Evolutionary conservation across 169 alveolate species (phyloP).

Genomic region (Cryptosporidium meleagridis): DNA sequence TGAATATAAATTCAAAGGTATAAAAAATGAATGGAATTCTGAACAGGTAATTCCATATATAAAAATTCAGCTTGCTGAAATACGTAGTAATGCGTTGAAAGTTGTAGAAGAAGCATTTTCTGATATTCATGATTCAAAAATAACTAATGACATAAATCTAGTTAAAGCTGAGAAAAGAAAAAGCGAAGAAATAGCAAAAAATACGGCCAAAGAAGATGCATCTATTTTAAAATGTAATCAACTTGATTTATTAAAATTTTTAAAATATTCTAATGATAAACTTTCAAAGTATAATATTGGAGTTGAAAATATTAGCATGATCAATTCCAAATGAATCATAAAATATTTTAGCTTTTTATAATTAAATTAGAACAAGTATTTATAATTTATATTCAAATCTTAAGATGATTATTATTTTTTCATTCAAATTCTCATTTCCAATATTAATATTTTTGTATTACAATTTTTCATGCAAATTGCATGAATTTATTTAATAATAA

Average conservation of each 20-base stretch:
- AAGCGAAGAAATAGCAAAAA: background rate
- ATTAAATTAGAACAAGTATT: background rate
- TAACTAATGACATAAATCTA: background rate
- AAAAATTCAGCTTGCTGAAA: constrained; percentile 18
- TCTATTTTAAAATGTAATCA: background rate
- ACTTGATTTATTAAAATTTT: constrained; percentile 14
- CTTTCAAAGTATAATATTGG: constrained; percentile 30
- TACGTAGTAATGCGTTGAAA: constrained; percentile 38
- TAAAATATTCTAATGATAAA: constrained; percentile 18
- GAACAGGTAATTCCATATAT: constrained; percentile 39
- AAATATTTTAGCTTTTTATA: background rate
- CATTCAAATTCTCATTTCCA: background rate
- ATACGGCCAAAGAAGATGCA: background rate
- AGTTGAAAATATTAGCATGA: background rate
- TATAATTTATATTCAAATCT: background rate
- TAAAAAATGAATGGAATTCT: constrained; percentile 41
- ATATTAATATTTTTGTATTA: too few relatives aligned
- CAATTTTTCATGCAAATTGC: background rate
- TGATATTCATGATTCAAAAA: background rate
- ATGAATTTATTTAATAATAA: background rate
- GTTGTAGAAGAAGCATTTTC: constrained; percentile 34
- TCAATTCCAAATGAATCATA: background rate
- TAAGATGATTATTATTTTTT: background rate
- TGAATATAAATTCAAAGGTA: background rate
- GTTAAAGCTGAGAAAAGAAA: background rate